Conservation (phyloP, 768 basidiomycete genomes). For the Leucocoprinus leucothites region DNA sequence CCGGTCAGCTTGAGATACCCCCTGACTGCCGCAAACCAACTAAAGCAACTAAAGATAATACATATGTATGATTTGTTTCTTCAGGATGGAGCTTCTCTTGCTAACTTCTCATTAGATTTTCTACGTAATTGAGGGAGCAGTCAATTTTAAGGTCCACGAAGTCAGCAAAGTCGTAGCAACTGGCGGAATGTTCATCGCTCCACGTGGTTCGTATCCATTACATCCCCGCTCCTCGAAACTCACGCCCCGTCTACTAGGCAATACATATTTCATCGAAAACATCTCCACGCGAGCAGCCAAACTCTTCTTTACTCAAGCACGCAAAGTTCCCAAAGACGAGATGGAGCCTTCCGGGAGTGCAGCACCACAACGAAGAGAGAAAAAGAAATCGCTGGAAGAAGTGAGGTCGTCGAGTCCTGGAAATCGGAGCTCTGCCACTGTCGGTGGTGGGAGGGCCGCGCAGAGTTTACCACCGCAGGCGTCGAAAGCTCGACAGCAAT, state of each 20-base stretch:
- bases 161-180: conserved; percentile 74
- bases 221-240: neutral
- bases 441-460: neutral
- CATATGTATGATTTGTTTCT: conserved; percentile 31
- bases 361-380: neutral
- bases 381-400: conserved; percentile 8
- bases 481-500: neutral
- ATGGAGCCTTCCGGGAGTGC: conserved; percentile 14
- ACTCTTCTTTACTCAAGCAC: conserved; percentile 93
- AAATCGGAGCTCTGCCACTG: neutral
- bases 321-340: conserved; percentile 33
- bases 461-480: conserved; percentile 7
- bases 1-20: conserved; percentile 84
- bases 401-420: conserved; percentile 8
- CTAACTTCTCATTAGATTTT: conserved; percentile 34
- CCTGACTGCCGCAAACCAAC: conserved; percentile 77
- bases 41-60: conserved; percentile 91
- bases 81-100: neutral
- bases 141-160: conserved; percentile 81
- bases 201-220: conserved; percentile 55
- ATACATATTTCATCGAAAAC: conserved; percentile 89
- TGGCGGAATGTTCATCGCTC: conserved; percentile 88
- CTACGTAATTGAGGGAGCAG: conserved; percentile 82
- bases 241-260: conserved; percentile 49
- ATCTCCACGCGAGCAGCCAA: conserved; percentile 74